Base-by-base conservation (phyloP, 2,329 filamentous ascomycete species). In the Falciphora oryzae region DNA sequence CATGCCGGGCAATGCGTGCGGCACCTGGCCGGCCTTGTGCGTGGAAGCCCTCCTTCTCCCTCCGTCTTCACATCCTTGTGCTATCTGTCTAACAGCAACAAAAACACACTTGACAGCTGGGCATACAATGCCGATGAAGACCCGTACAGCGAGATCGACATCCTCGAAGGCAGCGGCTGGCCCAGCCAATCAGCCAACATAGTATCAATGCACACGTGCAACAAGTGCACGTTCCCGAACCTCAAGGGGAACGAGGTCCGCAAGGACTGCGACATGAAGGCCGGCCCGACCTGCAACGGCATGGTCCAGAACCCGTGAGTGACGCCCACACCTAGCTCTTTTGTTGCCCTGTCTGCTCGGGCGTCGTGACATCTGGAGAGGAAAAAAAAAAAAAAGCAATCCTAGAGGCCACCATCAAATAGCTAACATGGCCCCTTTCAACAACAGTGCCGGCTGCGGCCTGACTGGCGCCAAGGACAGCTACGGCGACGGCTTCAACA, bases 401-500 rank as follows among this genome's bases (percentile, higher is more conserved):
- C 3, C 29, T 29, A 29, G 29, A 3, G 29, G 6, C 29, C 29
- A 6, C 29, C 29, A 29, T 29, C 29, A 29, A 29, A 29, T 6
- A 32, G 7, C 13, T 57, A 22, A 44, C 5, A 25, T 65, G 10
- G 22, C 44, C 13, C 28, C 61, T 66, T 31, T 63, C 67, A 64
- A 67, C 22, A 22, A 14, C 14, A 69, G 68, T 44, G 67, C 65
- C 44, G 69, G 69, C 10, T 71, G 69, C 65, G 69, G 69, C 31
- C 66, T 67, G 56, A 70, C 67, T 22, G 66, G 62, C 7, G 64
- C 66, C 14, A 62, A 63, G 14, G 28, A 58, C 27, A 68, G 73
- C 25, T 81, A 79, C 66, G 82, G 81, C 14, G 75, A 78, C 31
- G 77, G 76, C 2, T 84, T 87, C 73, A 86, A 86, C 71, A 70